Percentiles rank a stretch among this genome's conserved stretches.
Evolutionary conservation across 495 filamentous ascomycete genomes (phyloP).

Genomic region (Aspergillus nidulans): DNA sequence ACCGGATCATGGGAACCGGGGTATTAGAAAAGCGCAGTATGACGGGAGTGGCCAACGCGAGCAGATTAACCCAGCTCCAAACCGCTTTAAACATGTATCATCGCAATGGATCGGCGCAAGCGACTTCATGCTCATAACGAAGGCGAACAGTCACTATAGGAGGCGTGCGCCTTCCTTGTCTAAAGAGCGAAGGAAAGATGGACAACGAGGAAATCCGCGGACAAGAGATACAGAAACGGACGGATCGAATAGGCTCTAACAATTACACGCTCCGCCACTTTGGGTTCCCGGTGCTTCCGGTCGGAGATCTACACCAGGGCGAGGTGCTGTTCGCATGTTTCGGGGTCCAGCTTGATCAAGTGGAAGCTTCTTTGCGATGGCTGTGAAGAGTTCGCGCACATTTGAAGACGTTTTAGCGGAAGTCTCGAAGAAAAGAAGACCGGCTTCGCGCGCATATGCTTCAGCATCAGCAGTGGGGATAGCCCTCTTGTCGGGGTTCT

Average conservation of each 20-base stretch:
- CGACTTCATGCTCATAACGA: constrained; percentile 2
- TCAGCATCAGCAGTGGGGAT: constrained; percentile 85
- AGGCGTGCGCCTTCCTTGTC: constrained; percentile 17
- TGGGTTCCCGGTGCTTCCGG: constrained; percentile 75
- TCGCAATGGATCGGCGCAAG: constrained; percentile 15
- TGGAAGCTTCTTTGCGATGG: constrained; percentile 93
- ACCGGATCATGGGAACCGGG: constrained; percentile 8
- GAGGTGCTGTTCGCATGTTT: constrained; percentile 67
- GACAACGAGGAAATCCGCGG: constrained; percentile 2
- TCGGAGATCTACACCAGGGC: constrained; percentile 75
- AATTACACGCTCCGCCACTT: constrained; percentile 68
- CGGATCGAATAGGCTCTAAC: constrained; percentile 42
- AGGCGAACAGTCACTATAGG: constrained; percentile 11
- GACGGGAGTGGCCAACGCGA: constrained; percentile 2
- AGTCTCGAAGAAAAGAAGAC: constrained; percentile 94
- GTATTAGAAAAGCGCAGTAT: constrained; percentile 4
- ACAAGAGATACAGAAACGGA: constrained; percentile 5
- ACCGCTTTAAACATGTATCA: constrained; percentile 18
- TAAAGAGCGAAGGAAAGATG: constrained; percentile 14
- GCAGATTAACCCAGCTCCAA: constrained; percentile 8
- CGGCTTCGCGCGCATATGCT: constrained; percentile 89
- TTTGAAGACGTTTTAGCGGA: constrained; percentile 96
- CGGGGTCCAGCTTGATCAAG: constrained; percentile 90
- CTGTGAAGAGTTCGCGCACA: constrained; percentile 93
- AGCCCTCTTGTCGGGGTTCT: constrained; percentile 88